A percentile compares a stretch with the other conserved stretches of the same genome.
These are phyloP conservation scores for Suillus luteus DNA, from an alignment of 768 basidiomycete species.

Conservation along the genomic window DNA sequence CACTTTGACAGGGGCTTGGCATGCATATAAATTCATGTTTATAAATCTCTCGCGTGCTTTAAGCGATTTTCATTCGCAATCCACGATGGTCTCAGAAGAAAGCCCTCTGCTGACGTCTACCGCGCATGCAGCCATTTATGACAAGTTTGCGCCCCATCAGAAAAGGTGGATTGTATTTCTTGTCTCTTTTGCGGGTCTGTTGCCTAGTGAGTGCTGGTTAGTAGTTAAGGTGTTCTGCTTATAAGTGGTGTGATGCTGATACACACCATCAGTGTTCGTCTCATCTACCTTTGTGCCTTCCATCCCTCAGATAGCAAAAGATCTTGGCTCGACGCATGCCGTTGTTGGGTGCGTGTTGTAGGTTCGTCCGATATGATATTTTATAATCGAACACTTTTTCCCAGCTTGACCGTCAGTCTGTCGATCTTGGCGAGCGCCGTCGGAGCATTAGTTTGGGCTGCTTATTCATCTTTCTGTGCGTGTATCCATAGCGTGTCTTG, in stretches of 20 bases:
- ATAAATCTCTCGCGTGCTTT: neutral
- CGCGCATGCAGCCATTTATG: constrained; percentile 45
- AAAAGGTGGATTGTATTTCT: constrained; percentile 58
- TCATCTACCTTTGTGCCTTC: constrained; percentile 71
- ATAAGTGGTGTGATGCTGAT: neutral
- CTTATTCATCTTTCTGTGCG: constrained; percentile 53
- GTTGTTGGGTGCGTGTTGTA: constrained; percentile 50
- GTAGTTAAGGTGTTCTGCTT: neutral
- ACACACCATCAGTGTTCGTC: constrained; percentile 55
- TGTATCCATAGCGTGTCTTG: constrained; percentile 14
- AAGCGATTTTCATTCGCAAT: neutral
- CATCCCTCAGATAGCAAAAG: constrained; percentile 70
- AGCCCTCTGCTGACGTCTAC: constrained; percentile 23
- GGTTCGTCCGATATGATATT: neutral
- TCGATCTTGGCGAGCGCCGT: constrained; percentile 48
- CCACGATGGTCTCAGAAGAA: constrained; percentile 30
- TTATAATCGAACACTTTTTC: neutral
- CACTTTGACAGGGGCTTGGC: too few species aligned
- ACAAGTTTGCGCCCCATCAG: constrained; percentile 51
- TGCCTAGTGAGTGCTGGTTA: constrained; percentile 52
- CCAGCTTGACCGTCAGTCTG: constrained; percentile 52
- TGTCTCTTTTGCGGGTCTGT: constrained; percentile 60
- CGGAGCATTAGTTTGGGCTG: constrained; percentile 53
- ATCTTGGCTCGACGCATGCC: constrained; percentile 57
- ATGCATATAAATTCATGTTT: neutral